Evolutionary conservation across 768 basidiomycete genomes (phyloP).

Genomic region (Cyathus striatus): DNA sequence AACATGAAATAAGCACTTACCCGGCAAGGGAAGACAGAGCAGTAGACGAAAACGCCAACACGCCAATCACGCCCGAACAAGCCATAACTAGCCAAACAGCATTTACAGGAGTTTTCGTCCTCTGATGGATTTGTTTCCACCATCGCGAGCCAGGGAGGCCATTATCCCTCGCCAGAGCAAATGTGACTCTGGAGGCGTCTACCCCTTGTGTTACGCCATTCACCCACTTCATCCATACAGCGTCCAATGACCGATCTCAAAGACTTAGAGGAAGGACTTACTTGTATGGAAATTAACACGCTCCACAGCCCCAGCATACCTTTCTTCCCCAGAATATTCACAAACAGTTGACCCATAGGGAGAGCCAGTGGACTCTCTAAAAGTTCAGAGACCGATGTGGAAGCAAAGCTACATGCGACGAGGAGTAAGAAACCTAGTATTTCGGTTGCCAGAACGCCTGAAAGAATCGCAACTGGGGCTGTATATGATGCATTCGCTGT

Average conservation of each 20-base stretch:
- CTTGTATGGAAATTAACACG: conserved; percentile 41
- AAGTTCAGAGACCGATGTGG: conserved; percentile 39
- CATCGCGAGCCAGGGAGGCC: conserved; percentile 30
- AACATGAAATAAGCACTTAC: conserved; percentile 13
- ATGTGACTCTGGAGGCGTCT: conserved; percentile 61
- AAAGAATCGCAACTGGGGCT: conserved; percentile 55
- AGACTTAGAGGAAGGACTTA: not conserved
- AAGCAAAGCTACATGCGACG: conserved; percentile 54
- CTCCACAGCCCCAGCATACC: conserved; percentile 63
- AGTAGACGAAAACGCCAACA: conserved; percentile 24
- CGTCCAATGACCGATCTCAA: not conserved
- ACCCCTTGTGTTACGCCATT: conserved; percentile 63
- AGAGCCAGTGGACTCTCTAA: conserved; percentile 41
- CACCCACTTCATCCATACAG: conserved; percentile 35
- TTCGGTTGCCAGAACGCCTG: conserved; percentile 46
- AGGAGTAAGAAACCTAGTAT: conserved; percentile 49
- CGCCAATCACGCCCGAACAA: conserved; percentile 21
- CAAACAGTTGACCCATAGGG: conserved; percentile 58
- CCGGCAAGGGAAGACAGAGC: conserved; percentile 28
- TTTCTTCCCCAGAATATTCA: conserved; percentile 48
- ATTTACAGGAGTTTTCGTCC: conserved; percentile 29
- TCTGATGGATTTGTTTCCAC: conserved; percentile 26
- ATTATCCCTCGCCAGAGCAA: conserved; percentile 48
- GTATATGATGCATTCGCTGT: conserved; percentile 48
- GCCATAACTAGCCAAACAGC: conserved; percentile 34